Conservation (phyloP, 2,329 filamentous ascomycete genomes). For the Cryphonectria carpinicola region DNA sequence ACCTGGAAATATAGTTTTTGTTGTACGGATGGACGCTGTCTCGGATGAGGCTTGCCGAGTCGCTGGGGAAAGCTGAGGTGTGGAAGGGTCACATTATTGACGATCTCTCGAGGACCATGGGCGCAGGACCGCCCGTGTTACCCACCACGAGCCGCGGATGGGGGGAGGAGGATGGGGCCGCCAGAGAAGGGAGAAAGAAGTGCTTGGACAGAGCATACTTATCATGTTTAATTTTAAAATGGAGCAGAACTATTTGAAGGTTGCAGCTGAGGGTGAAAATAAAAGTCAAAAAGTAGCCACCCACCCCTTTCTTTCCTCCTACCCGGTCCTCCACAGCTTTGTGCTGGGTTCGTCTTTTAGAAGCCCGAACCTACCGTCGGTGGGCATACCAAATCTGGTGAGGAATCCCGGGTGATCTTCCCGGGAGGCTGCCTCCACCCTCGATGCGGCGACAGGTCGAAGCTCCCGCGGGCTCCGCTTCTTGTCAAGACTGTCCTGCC, state of each 20-base stretch:
- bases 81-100: not conserved
- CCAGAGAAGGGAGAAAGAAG: not conserved
- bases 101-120: not conserved
- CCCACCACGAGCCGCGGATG: not conserved
- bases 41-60: conserved; percentile 18
- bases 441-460: not conserved
- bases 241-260: conserved; percentile 1
- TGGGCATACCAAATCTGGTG: not conserved
- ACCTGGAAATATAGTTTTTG: not conserved
- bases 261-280: not conserved
- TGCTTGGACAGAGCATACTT: not conserved
- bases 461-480: conserved; percentile 15
- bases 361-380: conserved; percentile 17
- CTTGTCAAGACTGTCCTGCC: not conserved
- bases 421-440: conserved; percentile 3
- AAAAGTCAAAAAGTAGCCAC: not conserved
- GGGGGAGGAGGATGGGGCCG: not conserved
- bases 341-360: not conserved
- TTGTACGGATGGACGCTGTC: not conserved
- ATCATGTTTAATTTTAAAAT: not conserved
- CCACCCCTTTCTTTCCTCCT: not conserved
- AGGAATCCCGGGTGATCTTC: not conserved
- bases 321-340: not conserved
- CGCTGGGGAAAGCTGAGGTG: not conserved
- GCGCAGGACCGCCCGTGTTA: not conserved